phyloP scores from a whole-genome alignment of 2,329 filamentous ascomycete genomes.

The Colletotrichum orchidophilum region DNA sequence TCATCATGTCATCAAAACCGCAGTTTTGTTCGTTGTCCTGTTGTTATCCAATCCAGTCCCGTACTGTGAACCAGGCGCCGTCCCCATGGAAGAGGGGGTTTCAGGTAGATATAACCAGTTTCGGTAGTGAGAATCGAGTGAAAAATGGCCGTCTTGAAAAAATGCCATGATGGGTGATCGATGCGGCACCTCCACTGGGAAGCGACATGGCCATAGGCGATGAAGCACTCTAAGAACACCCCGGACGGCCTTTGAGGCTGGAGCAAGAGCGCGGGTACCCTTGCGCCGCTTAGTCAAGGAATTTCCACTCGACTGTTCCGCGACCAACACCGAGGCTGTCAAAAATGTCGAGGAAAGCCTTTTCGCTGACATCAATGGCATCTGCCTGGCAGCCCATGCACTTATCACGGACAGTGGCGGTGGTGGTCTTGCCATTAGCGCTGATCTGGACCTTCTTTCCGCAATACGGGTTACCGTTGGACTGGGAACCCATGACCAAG shows the following conservation, averaged over 20 bases:
- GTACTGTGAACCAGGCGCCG: constrained; percentile 24
- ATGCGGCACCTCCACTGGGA: not conserved
- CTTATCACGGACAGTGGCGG: constrained; percentile 75
- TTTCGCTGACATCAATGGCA: constrained; percentile 69
- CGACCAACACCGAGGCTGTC: constrained; percentile 56
- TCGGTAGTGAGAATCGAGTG: constrained; percentile 7
- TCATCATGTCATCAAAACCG: constrained; percentile 31
- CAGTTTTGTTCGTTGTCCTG: constrained; percentile 17
- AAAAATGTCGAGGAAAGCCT: constrained; percentile 64
- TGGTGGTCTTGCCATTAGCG: constrained; percentile 65
- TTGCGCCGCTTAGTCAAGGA: constrained; percentile 46
- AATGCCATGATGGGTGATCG: not conserved
- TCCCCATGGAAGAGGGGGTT: not conserved
- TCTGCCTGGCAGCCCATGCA: constrained; percentile 72
- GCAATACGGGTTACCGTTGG: constrained; percentile 77
- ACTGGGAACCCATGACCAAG: constrained; percentile 68
- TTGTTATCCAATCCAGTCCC: constrained; percentile 26
- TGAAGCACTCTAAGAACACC: not conserved
- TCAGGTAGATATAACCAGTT: constrained; percentile 7
- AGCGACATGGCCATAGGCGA: constrained; percentile 1
- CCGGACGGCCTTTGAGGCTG: not conserved
- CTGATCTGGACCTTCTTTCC: constrained; percentile 73
- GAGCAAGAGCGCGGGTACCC: not conserved
- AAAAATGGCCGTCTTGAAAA: not conserved
- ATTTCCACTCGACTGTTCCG: constrained; percentile 54